A percentile compares a stretch with the other conserved stretches of the same genome.
phyloP scores from a whole-genome alignment of 257 asterid genomes.

The Leonotis leonurus region DNA sequence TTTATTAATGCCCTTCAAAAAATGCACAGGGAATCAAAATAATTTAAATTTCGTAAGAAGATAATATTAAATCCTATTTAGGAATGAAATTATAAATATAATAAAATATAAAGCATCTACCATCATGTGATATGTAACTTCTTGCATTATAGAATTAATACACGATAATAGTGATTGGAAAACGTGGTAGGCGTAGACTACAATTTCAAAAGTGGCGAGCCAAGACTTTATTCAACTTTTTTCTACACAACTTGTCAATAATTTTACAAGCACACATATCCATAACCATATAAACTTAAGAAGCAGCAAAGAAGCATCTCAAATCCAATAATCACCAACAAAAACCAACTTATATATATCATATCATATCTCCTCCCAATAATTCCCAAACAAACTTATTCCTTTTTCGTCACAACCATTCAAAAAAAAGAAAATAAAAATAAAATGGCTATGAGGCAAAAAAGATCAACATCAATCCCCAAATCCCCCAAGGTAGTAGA shows the following conservation, averaged over 20 bases:
- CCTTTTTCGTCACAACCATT: no score
- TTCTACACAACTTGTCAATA: not conserved
- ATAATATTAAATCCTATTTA: no score
- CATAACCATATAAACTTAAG: not conserved
- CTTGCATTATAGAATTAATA: no score
- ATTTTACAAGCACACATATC: not conserved
- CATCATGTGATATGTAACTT: no score
- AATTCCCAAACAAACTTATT: not conserved
- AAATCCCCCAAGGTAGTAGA: not conserved
- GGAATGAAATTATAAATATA: no score
- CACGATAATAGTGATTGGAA: no score
- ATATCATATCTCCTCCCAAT: not conserved
- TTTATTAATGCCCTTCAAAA: no score
- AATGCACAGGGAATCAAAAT: no score
- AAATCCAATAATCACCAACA: not conserved
- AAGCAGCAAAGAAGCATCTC: not conserved
- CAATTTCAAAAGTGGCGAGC: not conserved
- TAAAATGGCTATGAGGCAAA: constrained; percentile 7
- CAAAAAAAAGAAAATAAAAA: not conserved
- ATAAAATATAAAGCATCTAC: no score
- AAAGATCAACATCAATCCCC: not conserved
- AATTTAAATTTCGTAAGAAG: no score
- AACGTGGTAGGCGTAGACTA: not conserved
- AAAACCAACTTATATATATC: not conserved
- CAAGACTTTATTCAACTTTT: not conserved